Base-by-base conservation (phyloP, 345 rosid species). In the Psidium guajava region DNA sequence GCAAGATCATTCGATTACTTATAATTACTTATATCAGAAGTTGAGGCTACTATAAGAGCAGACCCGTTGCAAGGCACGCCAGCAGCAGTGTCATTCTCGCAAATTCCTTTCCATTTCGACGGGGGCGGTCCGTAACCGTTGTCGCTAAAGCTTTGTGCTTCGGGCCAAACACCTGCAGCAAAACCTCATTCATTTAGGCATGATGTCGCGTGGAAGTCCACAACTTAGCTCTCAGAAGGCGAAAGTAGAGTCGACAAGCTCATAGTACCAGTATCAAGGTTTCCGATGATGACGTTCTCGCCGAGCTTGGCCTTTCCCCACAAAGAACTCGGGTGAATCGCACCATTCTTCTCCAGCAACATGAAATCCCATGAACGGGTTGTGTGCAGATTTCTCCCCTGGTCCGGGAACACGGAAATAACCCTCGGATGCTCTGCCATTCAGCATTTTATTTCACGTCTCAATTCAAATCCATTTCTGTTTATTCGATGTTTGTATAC, bases 101-200 rank as follows among this genome's bases (percentile, higher is more conserved):
- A 93, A 12, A 2, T 73, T 21, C 95, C 97, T 85, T 85, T 90
- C 95, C 95, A 94, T 6, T 86, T 88, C 10, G 90, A 80, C 1
- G 97, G 97, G 49, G 92, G 82, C 1, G 93, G 93, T 11, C 94
- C 94, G 0, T 64, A 85, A 12, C 95, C 94, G 81, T 74, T 84
- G 21, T 88, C 91, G 22, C 87, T 89, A 44, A 95, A 95, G 89
- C 95, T 94, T 82, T 88, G 56, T 20, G 92, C 90, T 89, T 95
- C 97, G 0, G 96, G 93, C 96, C 97, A 93, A 54, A 95, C 96
- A 87, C 95, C 96, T 95, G 20, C 11, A 54, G 56, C 40, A n/a
- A 56, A 56, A 53, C 22, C 55, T 44, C 82, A 40, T 54, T 20
- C 57, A 54, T 21, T 54, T 21, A 21, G 57, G 57, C 8, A 21